Conservation (phyloP, 2,329 filamentous ascomycete genomes). For the Trichoderma brevicompactum region DNA sequence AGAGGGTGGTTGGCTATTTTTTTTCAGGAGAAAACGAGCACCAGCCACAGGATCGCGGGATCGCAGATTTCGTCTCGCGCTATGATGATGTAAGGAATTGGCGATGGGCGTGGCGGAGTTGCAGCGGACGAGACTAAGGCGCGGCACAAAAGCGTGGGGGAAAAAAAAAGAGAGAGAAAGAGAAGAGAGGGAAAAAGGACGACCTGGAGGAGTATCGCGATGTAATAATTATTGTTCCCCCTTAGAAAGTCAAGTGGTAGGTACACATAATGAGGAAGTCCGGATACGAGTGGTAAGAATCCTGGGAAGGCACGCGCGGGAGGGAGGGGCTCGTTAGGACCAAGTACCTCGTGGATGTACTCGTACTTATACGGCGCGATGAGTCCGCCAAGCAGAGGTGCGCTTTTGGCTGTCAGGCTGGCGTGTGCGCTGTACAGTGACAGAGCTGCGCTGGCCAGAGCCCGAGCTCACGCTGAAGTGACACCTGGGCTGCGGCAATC, state of each 20-base stretch:
- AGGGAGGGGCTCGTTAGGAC: constrained; percentile 25
- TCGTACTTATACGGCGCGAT: constrained; percentile 18
- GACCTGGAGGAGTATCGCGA: constrained; percentile 23
- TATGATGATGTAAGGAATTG: constrained; percentile 22
- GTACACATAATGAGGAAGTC: constrained; percentile 21
- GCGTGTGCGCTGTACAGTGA: constrained; percentile 26
- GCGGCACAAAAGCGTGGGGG: constrained; percentile 23
- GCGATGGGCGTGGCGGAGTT: constrained; percentile 23
- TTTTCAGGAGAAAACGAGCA: constrained; percentile 24
- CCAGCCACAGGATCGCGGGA: constrained; percentile 26
- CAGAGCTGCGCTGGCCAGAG: constrained; percentile 22
- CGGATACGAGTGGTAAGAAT: constrained; percentile 24
- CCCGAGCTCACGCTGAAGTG: constrained; percentile 19
- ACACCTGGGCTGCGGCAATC: constrained; percentile 17
- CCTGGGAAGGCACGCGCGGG: constrained; percentile 28
- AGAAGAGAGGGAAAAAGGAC: background rate
- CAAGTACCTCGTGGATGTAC: constrained; percentile 16
- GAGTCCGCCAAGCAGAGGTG: constrained; percentile 13
- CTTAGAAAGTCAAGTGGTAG: constrained; percentile 12
- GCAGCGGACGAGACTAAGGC: constrained; percentile 8
- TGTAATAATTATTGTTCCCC: constrained; percentile 26
- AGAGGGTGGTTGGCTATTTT: background rate
- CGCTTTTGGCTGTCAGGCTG: background rate
- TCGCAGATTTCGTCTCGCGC: constrained; percentile 27
- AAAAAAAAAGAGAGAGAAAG: constrained; percentile 3